Base-by-base conservation (phyloP, 192 early-diverging fungal species). In the Coemansia sp. region DNA sequence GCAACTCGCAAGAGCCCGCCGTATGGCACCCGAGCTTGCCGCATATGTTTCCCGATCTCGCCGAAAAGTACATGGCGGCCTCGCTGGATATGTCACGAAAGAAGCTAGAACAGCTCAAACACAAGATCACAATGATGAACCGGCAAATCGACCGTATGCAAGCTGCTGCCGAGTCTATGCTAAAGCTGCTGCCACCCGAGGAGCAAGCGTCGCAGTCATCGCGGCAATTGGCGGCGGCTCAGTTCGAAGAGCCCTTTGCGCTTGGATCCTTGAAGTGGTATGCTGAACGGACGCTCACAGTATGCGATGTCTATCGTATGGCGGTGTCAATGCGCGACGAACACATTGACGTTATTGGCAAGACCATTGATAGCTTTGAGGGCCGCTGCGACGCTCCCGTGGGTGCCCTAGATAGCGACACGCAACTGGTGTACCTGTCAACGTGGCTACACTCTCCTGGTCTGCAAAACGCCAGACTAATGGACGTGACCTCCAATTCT, bases 11-110 rank as follows among this genome's bases (percentile, higher is more conserved):
- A 19, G 71, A 74, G 32, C 71, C 77, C 7, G 63, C 61, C 4
- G 71, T 71, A 41, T 79, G 77, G 77, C 77, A 79, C 57, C 77
- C 77, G 7, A 79, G 71, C 37, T 17, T 74, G 12, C 46, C 58
- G 9, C 51, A 20, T 11, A 60, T 74, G 53, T 79, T 79, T 67
- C 71, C 71, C 0, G 77, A 74, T 31, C 58, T 79, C 12, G 20
- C 68, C 1, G 25, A 8, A 38, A 74, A 61, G 29, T 79, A 61
- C 35, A 61, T 70, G 4, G 54, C 40, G 5, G 67, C 67, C 4
- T 47, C 68, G 4, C 5, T 68, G 3, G 32, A 46, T 1, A 41
- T n/a, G 24, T 27, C 67, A 9, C 37, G 31, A 25, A 25, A 60
- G 10, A 69, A 68, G 31, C 39, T 69, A 0, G 43, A 64, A 19